Conservation (phyloP, 2,329 filamentous ascomycete genomes). For the Amauroascus niger region DNA sequence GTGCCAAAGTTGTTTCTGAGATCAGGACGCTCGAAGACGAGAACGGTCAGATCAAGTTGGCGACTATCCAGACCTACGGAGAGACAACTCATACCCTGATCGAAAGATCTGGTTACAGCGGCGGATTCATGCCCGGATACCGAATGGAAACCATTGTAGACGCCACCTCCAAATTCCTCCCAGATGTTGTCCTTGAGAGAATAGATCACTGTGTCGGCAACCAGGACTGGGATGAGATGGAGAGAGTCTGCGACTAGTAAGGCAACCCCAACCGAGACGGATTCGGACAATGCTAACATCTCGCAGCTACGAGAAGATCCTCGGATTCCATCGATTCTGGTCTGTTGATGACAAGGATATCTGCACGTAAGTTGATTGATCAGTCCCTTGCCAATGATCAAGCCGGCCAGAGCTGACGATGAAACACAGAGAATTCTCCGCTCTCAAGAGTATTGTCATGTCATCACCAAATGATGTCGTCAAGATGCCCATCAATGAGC, state of each 20-base stretch:
- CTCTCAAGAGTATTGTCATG: conserved; percentile 85
- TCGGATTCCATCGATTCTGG: conserved; percentile 96
- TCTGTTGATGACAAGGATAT: conserved; percentile 89
- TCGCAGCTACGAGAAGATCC: conserved; percentile 68
- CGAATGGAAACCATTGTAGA: conserved; percentile 45
- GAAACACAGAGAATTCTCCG: conserved; percentile 59
- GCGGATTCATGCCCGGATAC: conserved; percentile 77
- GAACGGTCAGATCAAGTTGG: conserved; percentile 58
- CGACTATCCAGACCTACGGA: conserved; percentile 82
- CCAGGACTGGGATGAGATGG: conserved; percentile 89
- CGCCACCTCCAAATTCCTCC: conserved; percentile 43
- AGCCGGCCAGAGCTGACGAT: background rate
- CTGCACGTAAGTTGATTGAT: conserved; percentile 46
- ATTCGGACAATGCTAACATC: conserved; percentile 1
- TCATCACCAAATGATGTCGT: conserved; percentile 71
- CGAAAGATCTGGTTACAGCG: conserved; percentile 59
- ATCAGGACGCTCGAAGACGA: conserved; percentile 52
- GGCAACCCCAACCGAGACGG: conserved; percentile 16
- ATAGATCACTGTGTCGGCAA: conserved; percentile 98
- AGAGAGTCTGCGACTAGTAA: conserved; percentile 51
- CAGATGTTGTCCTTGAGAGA: conserved; percentile 56
- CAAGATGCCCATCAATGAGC: conserved; percentile 99
- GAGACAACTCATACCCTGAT: conserved; percentile 92
- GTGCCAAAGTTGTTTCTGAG: conserved; percentile 32
- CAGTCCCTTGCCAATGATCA: background rate